Conservation (phyloP, 306 rosid genomes). For the Clitoria ternatea region DNA sequence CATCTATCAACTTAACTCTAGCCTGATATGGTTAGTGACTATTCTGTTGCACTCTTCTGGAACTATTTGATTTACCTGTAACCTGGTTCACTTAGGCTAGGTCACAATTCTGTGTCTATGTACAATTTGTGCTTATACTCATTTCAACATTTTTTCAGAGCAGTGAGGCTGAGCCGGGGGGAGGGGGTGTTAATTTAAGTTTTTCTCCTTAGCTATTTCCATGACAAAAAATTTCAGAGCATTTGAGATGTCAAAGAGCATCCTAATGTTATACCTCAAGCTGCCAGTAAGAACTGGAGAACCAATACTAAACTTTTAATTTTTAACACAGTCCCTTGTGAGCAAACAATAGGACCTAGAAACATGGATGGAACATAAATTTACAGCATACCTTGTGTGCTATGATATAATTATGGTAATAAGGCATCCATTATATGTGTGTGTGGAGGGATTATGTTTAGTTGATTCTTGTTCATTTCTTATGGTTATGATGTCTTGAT, state of each 20-base stretch:
- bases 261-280: conserved; percentile 3
- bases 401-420: neutral
- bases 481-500: conserved; percentile 27
- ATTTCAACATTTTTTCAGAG: neutral
- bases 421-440: neutral
- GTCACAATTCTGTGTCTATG: neutral
- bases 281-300: neutral
- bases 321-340: neutral
- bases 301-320: neutral
- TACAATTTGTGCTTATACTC: neutral
- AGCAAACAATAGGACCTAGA: neutral
- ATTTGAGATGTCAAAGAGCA: neutral
- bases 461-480: conserved; percentile 18
- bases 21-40: neutral
- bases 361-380: neutral
- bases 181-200: neutral
- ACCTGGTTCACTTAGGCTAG: neutral
- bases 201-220: neutral
- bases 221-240: conserved; percentile 6
- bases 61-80: neutral
- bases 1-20: neutral
- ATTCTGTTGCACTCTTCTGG: neutral
- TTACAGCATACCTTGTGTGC: neutral
- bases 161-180: neutral
- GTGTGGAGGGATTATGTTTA: neutral